Base-by-base conservation (phyloP, 2,329 filamentous ascomycete genomes). In the Pseudomassariella vexata region DNA sequence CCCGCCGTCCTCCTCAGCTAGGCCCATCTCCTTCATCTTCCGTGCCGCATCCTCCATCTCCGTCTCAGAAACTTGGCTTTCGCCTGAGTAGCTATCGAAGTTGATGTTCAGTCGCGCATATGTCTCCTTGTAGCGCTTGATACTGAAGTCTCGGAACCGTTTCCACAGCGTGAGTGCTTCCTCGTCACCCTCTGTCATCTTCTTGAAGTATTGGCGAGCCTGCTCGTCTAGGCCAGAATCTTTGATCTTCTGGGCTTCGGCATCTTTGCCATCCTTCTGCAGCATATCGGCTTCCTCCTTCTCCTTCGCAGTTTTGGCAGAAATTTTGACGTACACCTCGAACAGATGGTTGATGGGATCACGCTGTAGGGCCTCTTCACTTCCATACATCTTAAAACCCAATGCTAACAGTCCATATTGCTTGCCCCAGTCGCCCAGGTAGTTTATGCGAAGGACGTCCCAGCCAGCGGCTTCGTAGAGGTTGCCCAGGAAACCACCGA, bases 361-460 rank as follows among this genome's bases (percentile, higher is more conserved):
- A 30, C 66, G 63, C 27, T 68, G 56, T 9, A 85, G 62, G 37
- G 72, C 68, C 32, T 80, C 73, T 46, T 86, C 79, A 27, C 66
- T 73, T 2, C 82, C 83, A 44, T 78, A 85, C 40, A 69, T 71
- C 41, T 79, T 62, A 57, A 78, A 88, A 0, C 79, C 83, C 19
- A 83, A 66, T 6, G 79, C 79, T 24, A 87, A 59, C 7, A 87
- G 68, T 37, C 70, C 70, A 28, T 72, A 83, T 49, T 84, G 80
- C 57, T 82, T 84, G 16, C 83, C 83, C 83, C 83, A 88, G 52
- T 88, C 83, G 21, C 83, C 83, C 1, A 87, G 67, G 49, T 87
- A 88, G 59, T 87, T 87, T 63, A 87, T 71, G 16, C 76, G 68
- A 26, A 76, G 57, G 1, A 85, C 80, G 21, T 86, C 74, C 77